These are phyloP conservation scores for Crepidotus variabilis DNA, from an alignment of 768 basidiomycete genomes.

Conservation along the genomic window DNA sequence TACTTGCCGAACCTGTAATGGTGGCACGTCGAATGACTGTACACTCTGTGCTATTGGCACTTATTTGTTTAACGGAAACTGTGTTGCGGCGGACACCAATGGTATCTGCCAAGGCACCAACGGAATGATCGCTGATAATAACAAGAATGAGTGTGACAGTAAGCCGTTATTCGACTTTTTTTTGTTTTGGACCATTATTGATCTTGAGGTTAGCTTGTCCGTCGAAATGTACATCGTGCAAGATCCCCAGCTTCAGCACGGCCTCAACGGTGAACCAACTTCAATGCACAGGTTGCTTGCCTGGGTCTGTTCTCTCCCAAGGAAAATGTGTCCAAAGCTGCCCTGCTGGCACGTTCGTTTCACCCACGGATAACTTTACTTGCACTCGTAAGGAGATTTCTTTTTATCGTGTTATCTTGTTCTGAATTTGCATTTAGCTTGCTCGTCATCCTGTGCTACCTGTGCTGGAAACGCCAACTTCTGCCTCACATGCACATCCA, in stretches of 20 bases:
- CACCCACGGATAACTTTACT: constrained; percentile 66
- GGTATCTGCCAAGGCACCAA: constrained; percentile 74
- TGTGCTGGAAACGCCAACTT: constrained; percentile 65
- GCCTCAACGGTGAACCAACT: constrained; percentile 62
- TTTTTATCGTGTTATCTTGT: neutral
- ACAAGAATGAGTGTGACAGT: constrained; percentile 85
- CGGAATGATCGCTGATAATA: constrained; percentile 70
- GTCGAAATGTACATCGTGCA: constrained; percentile 75
- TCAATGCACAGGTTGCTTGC: constrained; percentile 76
- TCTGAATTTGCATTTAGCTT: constrained; percentile 23
- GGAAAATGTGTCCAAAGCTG: constrained; percentile 71
- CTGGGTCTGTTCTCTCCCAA: constrained; percentile 68
- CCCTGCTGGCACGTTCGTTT: constrained; percentile 70
- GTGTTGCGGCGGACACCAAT: constrained; percentile 59
- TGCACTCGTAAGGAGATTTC: constrained; percentile 57
- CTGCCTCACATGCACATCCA: constrained; percentile 70
- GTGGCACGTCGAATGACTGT: constrained; percentile 66
- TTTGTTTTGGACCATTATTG: neutral
- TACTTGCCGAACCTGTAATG: constrained; percentile 68
- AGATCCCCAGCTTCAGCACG: constrained; percentile 66
- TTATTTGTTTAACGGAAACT: constrained; percentile 63
- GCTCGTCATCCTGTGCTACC: constrained; percentile 56
- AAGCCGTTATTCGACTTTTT: constrained; percentile 24
- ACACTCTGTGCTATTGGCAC: constrained; percentile 60
- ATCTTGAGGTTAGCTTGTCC: constrained; percentile 59